Percentiles rank a stretch among this genome's conserved stretches.
Evolutionary conservation across 1,284 basidiomycete genomes (phyloP).

Genomic region (Pseudozyma hubeiensis): DNA sequence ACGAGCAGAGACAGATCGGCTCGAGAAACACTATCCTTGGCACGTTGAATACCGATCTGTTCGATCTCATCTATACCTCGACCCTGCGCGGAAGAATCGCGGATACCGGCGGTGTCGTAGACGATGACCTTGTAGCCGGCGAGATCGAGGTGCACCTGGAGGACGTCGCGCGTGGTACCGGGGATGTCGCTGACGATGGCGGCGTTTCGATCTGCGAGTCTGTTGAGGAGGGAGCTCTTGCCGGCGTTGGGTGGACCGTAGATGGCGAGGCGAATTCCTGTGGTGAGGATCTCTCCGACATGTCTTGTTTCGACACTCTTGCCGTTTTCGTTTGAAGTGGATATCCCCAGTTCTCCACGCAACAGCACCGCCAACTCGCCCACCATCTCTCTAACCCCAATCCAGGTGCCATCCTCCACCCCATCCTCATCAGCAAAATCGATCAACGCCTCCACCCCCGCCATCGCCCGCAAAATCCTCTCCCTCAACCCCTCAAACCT

Average conservation of each 20-base stretch:
- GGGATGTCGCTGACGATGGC: slow-evolving; percentile 87
- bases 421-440: slow-evolving; percentile 91
- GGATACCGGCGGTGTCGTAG: slow-evolving; percentile 85
- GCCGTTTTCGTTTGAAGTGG: background rate
- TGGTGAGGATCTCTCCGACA: slow-evolving; percentile 82
- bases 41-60: slow-evolving; percentile 82
- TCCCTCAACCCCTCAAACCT: slow-evolving; percentile 76
- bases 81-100: slow-evolving; percentile 66
- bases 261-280: slow-evolving; percentile 82
- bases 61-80: slow-evolving; percentile 77
- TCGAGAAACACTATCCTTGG: slow-evolving; percentile 75
- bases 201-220: slow-evolving; percentile 82
- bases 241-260: slow-evolving; percentile 91
- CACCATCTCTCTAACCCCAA: slow-evolving; percentile 46
- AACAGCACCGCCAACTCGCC: slow-evolving; percentile 11
- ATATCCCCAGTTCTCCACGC: slow-evolving; percentile 13
- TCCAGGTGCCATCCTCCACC: slow-evolving; percentile 80
- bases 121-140: slow-evolving; percentile 80
- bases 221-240: slow-evolving; percentile 85
- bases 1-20: slow-evolving; percentile 83
- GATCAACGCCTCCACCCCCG: slow-evolving; percentile 85
- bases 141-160: slow-evolving; percentile 85
- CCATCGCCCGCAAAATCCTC: slow-evolving; percentile 78
- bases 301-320: slow-evolving; percentile 72
- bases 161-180: slow-evolving; percentile 86